Conservation (phyloP, 1,284 basidiomycete species). For the Trichosporon faecale region DNA sequence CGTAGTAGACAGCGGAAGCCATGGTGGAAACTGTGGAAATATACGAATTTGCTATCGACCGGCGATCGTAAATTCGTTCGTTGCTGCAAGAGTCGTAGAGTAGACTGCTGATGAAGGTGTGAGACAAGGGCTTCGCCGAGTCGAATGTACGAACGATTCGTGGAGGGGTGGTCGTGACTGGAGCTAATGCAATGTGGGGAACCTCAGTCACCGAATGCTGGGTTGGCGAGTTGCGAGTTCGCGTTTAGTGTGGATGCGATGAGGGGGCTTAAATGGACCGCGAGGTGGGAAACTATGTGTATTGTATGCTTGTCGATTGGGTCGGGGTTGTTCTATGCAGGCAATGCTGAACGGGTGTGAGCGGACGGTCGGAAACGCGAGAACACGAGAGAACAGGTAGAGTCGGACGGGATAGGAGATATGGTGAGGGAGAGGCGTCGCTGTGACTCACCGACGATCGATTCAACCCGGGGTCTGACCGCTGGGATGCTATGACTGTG, state of each 20-base stretch:
- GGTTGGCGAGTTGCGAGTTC: neutral
- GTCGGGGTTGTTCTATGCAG: neutral
- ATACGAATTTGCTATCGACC: slow-evolving; percentile 10
- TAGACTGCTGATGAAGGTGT: neutral
- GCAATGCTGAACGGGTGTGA: slow-evolving; percentile 1
- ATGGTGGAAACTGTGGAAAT: slow-evolving; percentile 10
- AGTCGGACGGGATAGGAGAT: slow-evolving; percentile 3
- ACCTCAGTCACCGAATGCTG: neutral
- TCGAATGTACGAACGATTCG: neutral
- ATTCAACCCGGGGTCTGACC: neutral
- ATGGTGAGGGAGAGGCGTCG: neutral
- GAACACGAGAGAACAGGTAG: neutral
- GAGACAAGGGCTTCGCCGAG: neutral
- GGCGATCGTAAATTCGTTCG: slow-evolving; percentile 3
- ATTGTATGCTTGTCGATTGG: neutral
- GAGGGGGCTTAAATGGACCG: neutral
- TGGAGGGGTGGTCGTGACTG: neutral
- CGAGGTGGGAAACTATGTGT: neutral
- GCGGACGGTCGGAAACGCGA: neutral
- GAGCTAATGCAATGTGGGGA: neutral
- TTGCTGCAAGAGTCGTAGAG: neutral
- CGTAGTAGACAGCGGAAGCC: slow-evolving; percentile 14
- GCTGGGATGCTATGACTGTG: neutral
- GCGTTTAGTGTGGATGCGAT: neutral
- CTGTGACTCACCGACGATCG: slow-evolving; percentile 1